phyloP scores from a whole-genome alignment of 345 rosid species.

The Eucalyptus fibrosa region DNA sequence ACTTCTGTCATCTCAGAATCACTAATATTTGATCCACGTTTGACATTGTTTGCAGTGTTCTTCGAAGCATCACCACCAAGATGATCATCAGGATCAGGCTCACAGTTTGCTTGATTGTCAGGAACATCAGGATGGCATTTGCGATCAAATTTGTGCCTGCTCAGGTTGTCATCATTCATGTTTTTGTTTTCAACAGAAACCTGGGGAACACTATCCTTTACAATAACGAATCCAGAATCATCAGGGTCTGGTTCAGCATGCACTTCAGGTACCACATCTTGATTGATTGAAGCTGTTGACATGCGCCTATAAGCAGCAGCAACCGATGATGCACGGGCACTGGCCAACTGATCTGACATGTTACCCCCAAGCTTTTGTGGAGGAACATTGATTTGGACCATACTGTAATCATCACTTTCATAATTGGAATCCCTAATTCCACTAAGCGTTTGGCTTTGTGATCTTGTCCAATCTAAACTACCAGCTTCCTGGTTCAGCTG shows the following conservation, averaged over 20 bases:
- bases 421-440: slow-evolving; percentile 13
- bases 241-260: not conserved
- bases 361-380: slow-evolving; percentile 67
- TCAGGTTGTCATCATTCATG: not conserved
- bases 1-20: slow-evolving; percentile 1
- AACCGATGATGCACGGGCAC: slow-evolving; percentile 73
- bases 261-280: not conserved
- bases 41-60: not conserved
- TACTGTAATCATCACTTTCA: slow-evolving; percentile 24
- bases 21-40: not conserved
- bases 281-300: slow-evolving; percentile 4
- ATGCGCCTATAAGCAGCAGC: slow-evolving; percentile 79
- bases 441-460: slow-evolving; percentile 55
- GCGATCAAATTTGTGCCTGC: not conserved
- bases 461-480: slow-evolving; percentile 87
- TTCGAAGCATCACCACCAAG: slow-evolving; percentile 31
- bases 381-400: slow-evolving; percentile 7
- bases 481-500: slow-evolving; percentile 86
- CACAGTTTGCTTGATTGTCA: not conserved
- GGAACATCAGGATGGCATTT: not conserved
- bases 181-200: not conserved
- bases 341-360: slow-evolving; percentile 23
- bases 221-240: not conserved
- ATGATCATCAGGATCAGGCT: slow-evolving; percentile 11
- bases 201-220: not conserved